Evolutionary conservation across 768 basidiomycete genomes (phyloP).

Genomic region (Pluteus cervinus): DNA sequence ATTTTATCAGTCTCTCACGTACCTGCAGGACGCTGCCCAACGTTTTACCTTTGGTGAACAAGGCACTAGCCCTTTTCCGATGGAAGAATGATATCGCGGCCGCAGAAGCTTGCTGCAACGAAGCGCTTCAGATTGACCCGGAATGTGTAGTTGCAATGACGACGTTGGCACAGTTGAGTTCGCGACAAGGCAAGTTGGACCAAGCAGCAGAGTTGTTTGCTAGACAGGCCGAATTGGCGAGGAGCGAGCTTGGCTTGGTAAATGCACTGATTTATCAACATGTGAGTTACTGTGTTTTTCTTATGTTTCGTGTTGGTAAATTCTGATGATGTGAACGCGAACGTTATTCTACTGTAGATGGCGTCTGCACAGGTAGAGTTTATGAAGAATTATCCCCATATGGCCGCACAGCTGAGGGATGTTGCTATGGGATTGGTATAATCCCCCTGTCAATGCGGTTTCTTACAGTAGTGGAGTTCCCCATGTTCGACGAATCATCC

Average conservation of each 20-base stretch:
- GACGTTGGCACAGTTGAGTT: constrained; percentile 85
- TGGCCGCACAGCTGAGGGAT: constrained; percentile 68
- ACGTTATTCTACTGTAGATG: constrained; percentile 41
- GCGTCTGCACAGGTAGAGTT: constrained; percentile 80
- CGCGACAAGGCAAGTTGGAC: constrained; percentile 87
- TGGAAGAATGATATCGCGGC: constrained; percentile 84
- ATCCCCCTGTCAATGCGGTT: too few species aligned
- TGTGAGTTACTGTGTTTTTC: constrained; percentile 44
- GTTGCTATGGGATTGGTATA: too few species aligned
- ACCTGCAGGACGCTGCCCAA: constrained; percentile 46
- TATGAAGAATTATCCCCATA: constrained; percentile 73
- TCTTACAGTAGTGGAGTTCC: too few species aligned
- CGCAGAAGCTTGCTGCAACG: constrained; percentile 79
- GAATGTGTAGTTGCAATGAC: constrained; percentile 96
- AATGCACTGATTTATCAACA: constrained; percentile 73
- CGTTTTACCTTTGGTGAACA: constrained; percentile 93
- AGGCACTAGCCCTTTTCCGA: constrained; percentile 91
- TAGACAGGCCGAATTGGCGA: constrained; percentile 74
- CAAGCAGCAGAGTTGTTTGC: constrained; percentile 83
- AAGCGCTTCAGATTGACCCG: constrained; percentile 82
- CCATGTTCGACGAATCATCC: too few species aligned
- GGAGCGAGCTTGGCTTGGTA: constrained; percentile 85
- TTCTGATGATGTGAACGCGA: constrained; percentile 4
- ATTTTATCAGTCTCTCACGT: constrained; percentile 1
- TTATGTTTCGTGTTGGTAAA: constrained; percentile 1